Evolutionary conservation across 768 basidiomycete species (phyloP), one percentile per base, ranked within the genome.

Genomic region (Mrakia blollopis): DNA sequence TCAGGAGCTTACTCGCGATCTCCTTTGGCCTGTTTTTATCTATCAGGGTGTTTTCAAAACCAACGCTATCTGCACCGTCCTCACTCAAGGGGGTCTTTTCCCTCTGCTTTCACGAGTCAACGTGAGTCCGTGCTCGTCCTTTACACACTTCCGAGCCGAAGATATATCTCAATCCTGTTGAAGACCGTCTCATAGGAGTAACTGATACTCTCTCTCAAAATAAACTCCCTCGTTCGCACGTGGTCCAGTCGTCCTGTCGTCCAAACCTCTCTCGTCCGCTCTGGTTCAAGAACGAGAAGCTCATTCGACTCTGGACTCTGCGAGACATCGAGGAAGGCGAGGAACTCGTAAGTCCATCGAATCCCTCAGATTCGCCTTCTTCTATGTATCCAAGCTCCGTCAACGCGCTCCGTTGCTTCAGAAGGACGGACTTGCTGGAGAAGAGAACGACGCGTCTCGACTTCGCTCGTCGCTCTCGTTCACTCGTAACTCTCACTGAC

Each of bases 31-130:
- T 25, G 25, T 3, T 14, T 32, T n/a, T n/a, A n/a, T n/a, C n/a
- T 62, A 63, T 37, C 61, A 74, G 73, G 73, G 39, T 7, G 70
- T 77, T 0, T 77, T 77, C 72, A 77, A 77, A 37, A 72, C 76
- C 10, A 77, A 77, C 72, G 76, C 76, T 21, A 71, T 77, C 13
- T 72, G 57, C 21, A 77, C 76, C 9, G 35, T 37, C 9, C 60
- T 68, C 18, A 47, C 76, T 5, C 44, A 47, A 5, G 76, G 76
- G 28, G 76, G 76, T 2, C 76, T 77, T 9, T 77, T 77, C 41
- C 76, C 76, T 32, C 35, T 73, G 25, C 72, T 77, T 16, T 67
- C 61, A 2, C 32, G 76, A 6, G 70, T 77, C 50, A 77, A 77
- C 63, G 65, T 68, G 18, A 25, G 65, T 68, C 16, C 9, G 62